phyloP scores from a whole-genome alignment of 345 rosid genomes.

The Lepidium sativum region DNA sequence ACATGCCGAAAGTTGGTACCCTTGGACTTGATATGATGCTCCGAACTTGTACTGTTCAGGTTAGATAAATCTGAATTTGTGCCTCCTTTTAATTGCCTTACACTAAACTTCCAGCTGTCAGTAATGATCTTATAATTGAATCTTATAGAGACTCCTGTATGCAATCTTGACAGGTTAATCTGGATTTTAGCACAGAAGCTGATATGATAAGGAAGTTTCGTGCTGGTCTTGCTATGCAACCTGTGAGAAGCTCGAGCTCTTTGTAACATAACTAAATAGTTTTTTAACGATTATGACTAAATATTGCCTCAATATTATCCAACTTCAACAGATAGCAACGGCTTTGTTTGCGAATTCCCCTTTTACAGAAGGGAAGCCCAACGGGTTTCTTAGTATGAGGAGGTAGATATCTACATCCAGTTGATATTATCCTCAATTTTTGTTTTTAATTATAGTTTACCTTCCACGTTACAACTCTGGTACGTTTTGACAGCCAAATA shows the following conservation, averaged over 20 bases:
- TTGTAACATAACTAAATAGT: background rate
- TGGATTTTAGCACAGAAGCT: constrained; percentile 89
- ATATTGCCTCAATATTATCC: constrained; percentile 24
- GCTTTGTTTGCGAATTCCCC: constrained; percentile 99
- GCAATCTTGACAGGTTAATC: constrained; percentile 62
- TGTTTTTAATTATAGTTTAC: background rate
- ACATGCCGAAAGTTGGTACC: constrained; percentile 97
- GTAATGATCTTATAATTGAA: background rate
- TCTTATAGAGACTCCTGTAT: background rate
- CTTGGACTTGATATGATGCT: constrained; percentile 99
- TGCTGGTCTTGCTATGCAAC: constrained; percentile 95
- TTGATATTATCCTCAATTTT: background rate
- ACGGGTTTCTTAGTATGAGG: constrained; percentile 97
- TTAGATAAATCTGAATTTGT: constrained; percentile 25
- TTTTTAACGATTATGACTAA: background rate
- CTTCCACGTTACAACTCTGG: constrained; percentile 13
- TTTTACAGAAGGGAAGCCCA: constrained; percentile 94
- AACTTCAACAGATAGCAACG: constrained; percentile 81
- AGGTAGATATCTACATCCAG: constrained; percentile 66
- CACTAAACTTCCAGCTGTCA: background rate
- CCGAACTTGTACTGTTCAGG: constrained; percentile 98
- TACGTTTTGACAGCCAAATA: constrained; percentile 60
- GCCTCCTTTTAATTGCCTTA: background rate
- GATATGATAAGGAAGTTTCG: constrained; percentile 98
- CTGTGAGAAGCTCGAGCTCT: constrained; percentile 47